Conservation (phyloP, 495 filamentous ascomycete genomes). For the Neurospora intermedia region DNA sequence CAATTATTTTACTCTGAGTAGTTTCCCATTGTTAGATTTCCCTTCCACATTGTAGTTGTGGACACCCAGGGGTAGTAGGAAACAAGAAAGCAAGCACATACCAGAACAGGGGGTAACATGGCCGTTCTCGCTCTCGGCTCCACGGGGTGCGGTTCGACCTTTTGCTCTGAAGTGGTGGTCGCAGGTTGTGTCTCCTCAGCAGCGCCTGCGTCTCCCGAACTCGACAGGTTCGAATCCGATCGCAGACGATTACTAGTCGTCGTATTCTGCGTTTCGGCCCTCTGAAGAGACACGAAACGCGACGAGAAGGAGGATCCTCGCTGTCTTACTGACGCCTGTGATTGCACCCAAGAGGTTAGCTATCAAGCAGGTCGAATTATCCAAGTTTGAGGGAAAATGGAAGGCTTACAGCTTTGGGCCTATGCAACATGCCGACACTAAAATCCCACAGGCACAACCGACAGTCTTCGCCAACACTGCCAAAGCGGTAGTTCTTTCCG, state of each 20-base stretch:
- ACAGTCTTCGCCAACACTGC: constrained; percentile 91
- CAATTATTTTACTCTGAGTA: constrained; percentile 66
- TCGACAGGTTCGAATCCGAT: constrained; percentile 48
- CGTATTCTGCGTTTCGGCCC: constrained; percentile 40
- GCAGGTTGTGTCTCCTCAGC: constrained; percentile 23
- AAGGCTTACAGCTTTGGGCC: constrained; percentile 55
- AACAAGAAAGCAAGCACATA: constrained; percentile 24
- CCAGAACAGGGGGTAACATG: constrained; percentile 88
- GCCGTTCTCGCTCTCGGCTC: constrained; percentile 71
- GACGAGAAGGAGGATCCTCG: constrained; percentile 53
- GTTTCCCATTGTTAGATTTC: neutral
- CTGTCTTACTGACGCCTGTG: constrained; percentile 42
- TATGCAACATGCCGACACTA: constrained; percentile 86
- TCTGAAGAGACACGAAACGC: constrained; percentile 33
- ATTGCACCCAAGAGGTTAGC: constrained; percentile 1
- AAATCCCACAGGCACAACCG: constrained; percentile 92
- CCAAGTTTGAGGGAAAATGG: too few relatives aligned
- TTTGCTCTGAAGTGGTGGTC: constrained; percentile 9
- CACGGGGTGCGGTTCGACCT: constrained; percentile 60
- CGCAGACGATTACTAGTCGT: constrained; percentile 46
- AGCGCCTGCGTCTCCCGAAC: constrained; percentile 28
- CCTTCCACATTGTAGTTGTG: neutral
- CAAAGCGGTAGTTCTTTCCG: constrained; percentile 86
- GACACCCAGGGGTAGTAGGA: neutral
- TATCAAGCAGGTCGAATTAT: neutral